Evolutionary conservation across 441 rosid genomes (phyloP).

Genomic region (Erodium moschatum): DNA sequence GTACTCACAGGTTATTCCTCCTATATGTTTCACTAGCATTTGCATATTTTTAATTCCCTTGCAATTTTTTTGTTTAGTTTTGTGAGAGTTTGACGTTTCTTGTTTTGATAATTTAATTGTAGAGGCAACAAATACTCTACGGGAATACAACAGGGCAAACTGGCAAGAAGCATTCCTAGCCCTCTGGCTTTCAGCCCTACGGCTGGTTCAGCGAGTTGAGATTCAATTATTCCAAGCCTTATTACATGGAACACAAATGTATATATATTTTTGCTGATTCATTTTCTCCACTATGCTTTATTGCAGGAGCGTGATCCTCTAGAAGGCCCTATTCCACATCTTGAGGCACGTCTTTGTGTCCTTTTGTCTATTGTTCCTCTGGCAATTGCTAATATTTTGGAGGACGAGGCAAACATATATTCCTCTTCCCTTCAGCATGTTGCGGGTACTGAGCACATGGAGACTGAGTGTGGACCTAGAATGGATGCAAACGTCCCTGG

Average conservation of each 20-base stretch:
- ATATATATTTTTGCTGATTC: slow-evolving; percentile 3
- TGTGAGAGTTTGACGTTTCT: slow-evolving; percentile 9
- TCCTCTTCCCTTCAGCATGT: slow-evolving; percentile 26
- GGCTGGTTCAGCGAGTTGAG: slow-evolving; percentile 65
- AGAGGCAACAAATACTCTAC: slow-evolving; percentile 41
- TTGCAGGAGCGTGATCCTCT: slow-evolving; percentile 50
- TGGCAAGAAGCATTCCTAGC: slow-evolving; percentile 70
- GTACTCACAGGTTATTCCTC: slow-evolving; percentile 37
- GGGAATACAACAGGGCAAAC: slow-evolving; percentile 44
- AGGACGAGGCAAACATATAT: slow-evolving; percentile 23
- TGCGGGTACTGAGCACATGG: slow-evolving; percentile 21
- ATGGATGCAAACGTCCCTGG: slow-evolving; percentile 24
- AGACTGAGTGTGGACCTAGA: slow-evolving; percentile 22
- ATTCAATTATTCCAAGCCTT: slow-evolving; percentile 15
- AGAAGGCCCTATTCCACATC: slow-evolving; percentile 65
- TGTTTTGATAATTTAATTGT: slow-evolving; percentile 24
- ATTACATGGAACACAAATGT: not conserved
- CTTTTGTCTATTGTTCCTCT: slow-evolving; percentile 55
- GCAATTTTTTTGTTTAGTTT: not conserved
- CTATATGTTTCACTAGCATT: slow-evolving; percentile 7
- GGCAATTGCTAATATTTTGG: slow-evolving; percentile 43
- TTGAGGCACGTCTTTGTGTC: slow-evolving; percentile 51
- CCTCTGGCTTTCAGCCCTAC: slow-evolving; percentile 67
- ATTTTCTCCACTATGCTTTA: slow-evolving; percentile 18
- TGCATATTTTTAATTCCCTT: slow-evolving; percentile 4